These are phyloP conservation scores for Paraphoma sp. DNA, from an alignment of 2,329 filamentous ascomycete genomes.

Conservation along the genomic window DNA sequence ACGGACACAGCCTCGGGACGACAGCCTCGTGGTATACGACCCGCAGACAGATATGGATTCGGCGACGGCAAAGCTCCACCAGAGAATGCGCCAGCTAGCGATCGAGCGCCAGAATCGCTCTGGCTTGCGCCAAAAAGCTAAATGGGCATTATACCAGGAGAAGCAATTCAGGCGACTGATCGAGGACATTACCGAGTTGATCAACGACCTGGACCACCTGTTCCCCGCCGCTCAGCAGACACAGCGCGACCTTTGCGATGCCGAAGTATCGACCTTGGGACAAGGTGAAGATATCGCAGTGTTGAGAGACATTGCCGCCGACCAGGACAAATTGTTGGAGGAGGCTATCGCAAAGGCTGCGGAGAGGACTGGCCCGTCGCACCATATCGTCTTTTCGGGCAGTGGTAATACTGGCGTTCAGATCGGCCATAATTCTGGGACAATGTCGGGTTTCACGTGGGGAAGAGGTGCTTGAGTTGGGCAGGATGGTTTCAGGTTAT, in stretches of 20 bases:
- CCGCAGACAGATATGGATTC: slow-evolving; percentile 24
- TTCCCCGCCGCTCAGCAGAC: not conserved
- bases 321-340: slow-evolving; percentile 12
- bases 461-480: slow-evolving; percentile 4
- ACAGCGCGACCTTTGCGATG: not conserved
- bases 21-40: slow-evolving; percentile 13
- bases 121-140: slow-evolving; percentile 26
- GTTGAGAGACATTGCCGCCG: slow-evolving; percentile 14
- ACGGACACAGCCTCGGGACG: slow-evolving; percentile 8
- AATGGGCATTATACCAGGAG: slow-evolving; percentile 39
- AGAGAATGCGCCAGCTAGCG: slow-evolving; percentile 32
- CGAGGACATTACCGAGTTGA: slow-evolving; percentile 36
- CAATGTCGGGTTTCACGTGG: slow-evolving; percentile 14
- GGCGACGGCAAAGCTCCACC: slow-evolving; percentile 21
- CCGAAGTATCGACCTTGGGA: not conserved
- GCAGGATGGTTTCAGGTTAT: too few relatives aligned
- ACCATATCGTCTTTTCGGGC: slow-evolving; percentile 11
- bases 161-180: slow-evolving; percentile 37
- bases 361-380: slow-evolving; percentile 1
- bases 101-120: slow-evolving; percentile 31
- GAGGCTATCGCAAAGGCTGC: slow-evolving; percentile 9
- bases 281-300: slow-evolving; percentile 3
- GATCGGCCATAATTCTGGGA: slow-evolving; percentile 13
- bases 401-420: slow-evolving; percentile 9
- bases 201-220: slow-evolving; percentile 9